A percentile compares a stretch with the other conserved stretches of the same genome.
phyloP scores from a whole-genome alignment of 495 filamentous ascomycete genomes.

The Xylaria flabelliformis region DNA sequence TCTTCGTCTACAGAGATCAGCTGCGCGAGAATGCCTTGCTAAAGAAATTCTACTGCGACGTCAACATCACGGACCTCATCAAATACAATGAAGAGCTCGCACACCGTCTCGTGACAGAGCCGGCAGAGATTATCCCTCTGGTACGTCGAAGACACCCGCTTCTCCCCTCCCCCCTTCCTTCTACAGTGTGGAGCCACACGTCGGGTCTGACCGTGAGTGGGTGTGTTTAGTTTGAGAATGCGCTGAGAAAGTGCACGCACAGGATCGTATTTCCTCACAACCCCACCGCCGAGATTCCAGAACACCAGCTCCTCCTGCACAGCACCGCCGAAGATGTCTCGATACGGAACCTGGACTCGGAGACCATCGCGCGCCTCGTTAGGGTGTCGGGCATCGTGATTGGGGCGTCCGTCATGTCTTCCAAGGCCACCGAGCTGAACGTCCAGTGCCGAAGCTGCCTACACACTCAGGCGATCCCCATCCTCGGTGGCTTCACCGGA shows the following conservation, averaged over 20 bases:
- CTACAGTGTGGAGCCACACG: too few species aligned
- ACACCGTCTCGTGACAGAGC: conserved; percentile 87
- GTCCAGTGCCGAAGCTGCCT: conserved; percentile 91
- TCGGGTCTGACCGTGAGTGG: conserved; percentile 3
- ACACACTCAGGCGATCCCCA: conserved; percentile 70
- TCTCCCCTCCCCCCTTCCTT: neutral
- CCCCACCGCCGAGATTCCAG: conserved; percentile 71
- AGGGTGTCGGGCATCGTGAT: conserved; percentile 98
- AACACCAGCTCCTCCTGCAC: conserved; percentile 96
- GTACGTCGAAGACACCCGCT: conserved; percentile 54
- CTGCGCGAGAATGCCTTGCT: conserved; percentile 93
- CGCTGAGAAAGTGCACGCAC: conserved; percentile 87
- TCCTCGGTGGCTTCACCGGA: conserved; percentile 85
- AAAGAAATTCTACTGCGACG: conserved; percentile 95
- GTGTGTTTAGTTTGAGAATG: conserved; percentile 78
- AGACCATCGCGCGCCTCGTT: conserved; percentile 92
- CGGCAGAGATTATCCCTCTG: conserved; percentile 89
- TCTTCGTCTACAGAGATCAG: conserved; percentile 97
- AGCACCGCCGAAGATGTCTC: conserved; percentile 88
- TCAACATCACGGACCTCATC: conserved; percentile 95
- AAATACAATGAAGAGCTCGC: conserved; percentile 97
- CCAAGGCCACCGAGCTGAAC: conserved; percentile 85
- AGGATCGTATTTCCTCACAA: conserved; percentile 84
- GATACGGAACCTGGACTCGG: conserved; percentile 91
- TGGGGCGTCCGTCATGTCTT: conserved; percentile 94